Evolutionary conservation across 1,284 basidiomycete genomes (phyloP).

Genomic region (Moesziomyces parantarcticus): DNA sequence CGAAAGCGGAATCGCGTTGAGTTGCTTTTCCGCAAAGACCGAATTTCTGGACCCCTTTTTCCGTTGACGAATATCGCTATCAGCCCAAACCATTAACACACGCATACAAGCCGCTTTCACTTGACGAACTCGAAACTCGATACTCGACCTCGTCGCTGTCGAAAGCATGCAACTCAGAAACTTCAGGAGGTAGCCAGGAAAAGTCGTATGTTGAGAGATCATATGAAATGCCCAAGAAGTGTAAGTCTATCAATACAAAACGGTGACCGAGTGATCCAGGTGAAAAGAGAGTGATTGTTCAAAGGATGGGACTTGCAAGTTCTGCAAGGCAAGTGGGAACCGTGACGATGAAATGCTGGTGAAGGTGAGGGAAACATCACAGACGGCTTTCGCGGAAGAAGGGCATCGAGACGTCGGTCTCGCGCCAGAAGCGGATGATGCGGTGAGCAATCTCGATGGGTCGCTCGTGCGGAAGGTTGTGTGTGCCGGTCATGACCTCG

Average conservation of each 20-base stretch:
- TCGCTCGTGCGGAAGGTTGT: constrained; percentile 44
- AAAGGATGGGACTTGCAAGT: not conserved
- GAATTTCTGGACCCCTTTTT: not conserved
- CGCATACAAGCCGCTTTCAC: no score
- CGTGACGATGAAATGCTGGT: constrained; percentile 1
- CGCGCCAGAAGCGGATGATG: constrained; percentile 43
- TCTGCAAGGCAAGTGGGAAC: not conserved
- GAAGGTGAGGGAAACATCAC: constrained; percentile 4
- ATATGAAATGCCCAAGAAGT: not conserved
- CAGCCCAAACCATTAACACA: not conserved
- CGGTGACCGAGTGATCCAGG: not conserved
- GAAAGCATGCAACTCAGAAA: no score
- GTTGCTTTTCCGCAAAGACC: no score
- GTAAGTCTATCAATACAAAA: not conserved
- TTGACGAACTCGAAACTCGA: no score
- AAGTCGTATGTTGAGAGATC: not conserved
- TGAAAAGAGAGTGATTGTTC: constrained; percentile 2
- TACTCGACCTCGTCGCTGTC: no score
- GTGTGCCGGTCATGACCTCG: constrained; percentile 45
- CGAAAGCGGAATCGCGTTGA: not conserved
- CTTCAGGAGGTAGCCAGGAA: no score
- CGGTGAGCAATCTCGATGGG: constrained; percentile 42
- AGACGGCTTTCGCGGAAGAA: constrained; percentile 45
- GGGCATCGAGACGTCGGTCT: constrained; percentile 31
- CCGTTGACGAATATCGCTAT: not conserved